Evolutionary conservation across 257 asterid species (phyloP), one percentile per base, ranked within the genome.

Genomic region (Cordia subcordata): DNA sequence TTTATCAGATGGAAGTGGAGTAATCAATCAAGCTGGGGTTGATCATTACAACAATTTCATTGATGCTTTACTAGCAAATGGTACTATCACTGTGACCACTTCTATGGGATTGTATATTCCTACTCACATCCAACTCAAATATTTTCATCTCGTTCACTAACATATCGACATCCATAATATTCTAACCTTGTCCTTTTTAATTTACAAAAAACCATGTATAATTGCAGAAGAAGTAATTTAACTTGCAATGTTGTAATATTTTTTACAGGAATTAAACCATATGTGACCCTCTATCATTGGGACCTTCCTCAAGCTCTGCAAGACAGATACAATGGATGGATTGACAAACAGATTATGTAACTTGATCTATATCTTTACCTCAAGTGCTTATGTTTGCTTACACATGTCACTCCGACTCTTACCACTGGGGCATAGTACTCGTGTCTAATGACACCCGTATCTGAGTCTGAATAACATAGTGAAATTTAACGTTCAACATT

Each of bases 371-470:
- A 27, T 27, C 35, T 27, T 27, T 27, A 75, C 14, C 35, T 16
- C 47, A 14, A 49, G 37, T 5, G 11, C 10, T 6, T 55, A 4
- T 54, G 14, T 0, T n/a, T 33, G 17, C 42, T 4, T 20, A n/a
- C n/a, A n/a, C n/a, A n/a, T n/a, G n/a, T n/a, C n/a, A n/a, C n/a
- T n/a, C n/a, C n/a, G n/a, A n/a, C n/a, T n/a, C n/a, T n/a, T n/a
- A n/a, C n/a, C n/a, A n/a, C n/a, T n/a, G n/a, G 33, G 3, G 13
- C 17, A 13, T n/a, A 35, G 27, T 14, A 45, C n/a, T 92, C 69
- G 88, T 94, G 11, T 77, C 88, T 70, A 92, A 88, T 46, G 96
- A 92, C 81, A 96, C 96, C 0, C 95, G 86, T 55, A 86, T n/a
- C 93, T 0, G 60, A 86, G 8, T 58, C 94, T 8, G 68, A 81